phyloP scores from a whole-genome alignment of 495 filamentous ascomycete genomes.

The Penicillium simplicissimum region DNA sequence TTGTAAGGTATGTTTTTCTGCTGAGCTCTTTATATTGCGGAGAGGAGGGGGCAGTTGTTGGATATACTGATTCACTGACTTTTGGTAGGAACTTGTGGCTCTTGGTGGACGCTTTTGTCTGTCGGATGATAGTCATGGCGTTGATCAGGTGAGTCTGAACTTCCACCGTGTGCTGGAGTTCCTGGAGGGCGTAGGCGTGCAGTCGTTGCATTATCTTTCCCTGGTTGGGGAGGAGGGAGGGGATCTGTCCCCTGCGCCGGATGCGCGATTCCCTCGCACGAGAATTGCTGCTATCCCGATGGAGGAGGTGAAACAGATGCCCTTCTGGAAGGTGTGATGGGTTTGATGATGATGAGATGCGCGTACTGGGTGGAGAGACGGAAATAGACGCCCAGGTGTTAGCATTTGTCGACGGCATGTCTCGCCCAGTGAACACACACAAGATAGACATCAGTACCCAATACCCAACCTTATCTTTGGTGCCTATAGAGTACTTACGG shows the following conservation, averaged over 20 bases:
- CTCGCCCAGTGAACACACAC: too few relatives aligned
- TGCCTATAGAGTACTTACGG: too few relatives aligned
- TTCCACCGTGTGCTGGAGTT: constrained; percentile 63
- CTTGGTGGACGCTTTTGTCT: constrained; percentile 81
- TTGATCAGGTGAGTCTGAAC: constrained; percentile 75
- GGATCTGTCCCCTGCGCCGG: constrained; percentile 24
- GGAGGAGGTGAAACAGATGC: constrained; percentile 28
- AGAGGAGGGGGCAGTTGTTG: background rate
- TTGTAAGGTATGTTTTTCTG: constrained; percentile 60
- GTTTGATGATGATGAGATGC: background rate
- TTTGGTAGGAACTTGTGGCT: constrained; percentile 53
- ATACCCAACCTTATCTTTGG: too few relatives aligned
- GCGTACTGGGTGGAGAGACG: background rate
- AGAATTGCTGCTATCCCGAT: constrained; percentile 28
- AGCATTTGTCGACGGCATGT: too few relatives aligned
- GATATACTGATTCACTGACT: background rate
- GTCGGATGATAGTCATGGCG: constrained; percentile 88
- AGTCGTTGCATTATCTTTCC: constrained; percentile 43
- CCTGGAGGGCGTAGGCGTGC: constrained; percentile 49
- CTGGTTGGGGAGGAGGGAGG: constrained; percentile 23
- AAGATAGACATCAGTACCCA: too few relatives aligned
- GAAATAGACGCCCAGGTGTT: too few relatives aligned
- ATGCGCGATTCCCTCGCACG: constrained; percentile 46
- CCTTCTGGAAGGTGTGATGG: constrained; percentile 21
- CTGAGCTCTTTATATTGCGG: constrained; percentile 1